phyloP scores from a whole-genome alignment of 83 land plant genomes.

The Diphasiastrum complanatum region DNA sequence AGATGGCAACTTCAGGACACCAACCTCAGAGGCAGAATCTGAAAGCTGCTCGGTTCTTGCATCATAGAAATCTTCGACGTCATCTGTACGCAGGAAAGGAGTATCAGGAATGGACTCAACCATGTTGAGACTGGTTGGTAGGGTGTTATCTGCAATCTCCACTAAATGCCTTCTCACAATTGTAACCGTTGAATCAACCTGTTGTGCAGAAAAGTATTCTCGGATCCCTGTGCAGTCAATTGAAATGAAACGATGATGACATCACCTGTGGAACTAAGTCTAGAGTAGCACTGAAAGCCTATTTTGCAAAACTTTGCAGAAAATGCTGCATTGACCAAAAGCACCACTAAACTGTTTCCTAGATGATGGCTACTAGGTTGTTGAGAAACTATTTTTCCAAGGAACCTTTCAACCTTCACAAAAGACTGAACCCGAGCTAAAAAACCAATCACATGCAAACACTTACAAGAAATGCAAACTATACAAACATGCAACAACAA shows the following conservation, averaged over 20 bases:
- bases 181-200: conserved; percentile 21
- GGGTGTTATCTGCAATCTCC: conserved; percentile 1
- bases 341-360: not conserved
- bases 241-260: no score
- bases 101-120: not conserved
- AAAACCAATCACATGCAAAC: not conserved
- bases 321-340: no score
- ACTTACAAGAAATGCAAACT: not conserved
- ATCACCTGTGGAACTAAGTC: no score
- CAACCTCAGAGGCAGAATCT: conserved; percentile 30
- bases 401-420: not conserved
- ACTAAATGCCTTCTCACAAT: conserved; percentile 10
- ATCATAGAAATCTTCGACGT: conserved; percentile 27
- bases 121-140: conserved; percentile 3
- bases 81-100: conserved; percentile 13
- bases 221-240: conserved; percentile 24
- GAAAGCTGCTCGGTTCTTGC: conserved; percentile 28
- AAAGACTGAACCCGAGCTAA: not conserved
- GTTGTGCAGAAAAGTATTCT: conserved; percentile 31
- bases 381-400: not conserved
- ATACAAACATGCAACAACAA: not conserved
- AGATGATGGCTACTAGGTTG: not conserved
- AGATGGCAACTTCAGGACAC: not conserved
- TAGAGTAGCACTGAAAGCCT: no score
- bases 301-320: no score